These are phyloP conservation scores for Hsuehochloa calcarea DNA, from an alignment of 176 grass and related monocot genomes.

Conservation along the genomic window DNA sequence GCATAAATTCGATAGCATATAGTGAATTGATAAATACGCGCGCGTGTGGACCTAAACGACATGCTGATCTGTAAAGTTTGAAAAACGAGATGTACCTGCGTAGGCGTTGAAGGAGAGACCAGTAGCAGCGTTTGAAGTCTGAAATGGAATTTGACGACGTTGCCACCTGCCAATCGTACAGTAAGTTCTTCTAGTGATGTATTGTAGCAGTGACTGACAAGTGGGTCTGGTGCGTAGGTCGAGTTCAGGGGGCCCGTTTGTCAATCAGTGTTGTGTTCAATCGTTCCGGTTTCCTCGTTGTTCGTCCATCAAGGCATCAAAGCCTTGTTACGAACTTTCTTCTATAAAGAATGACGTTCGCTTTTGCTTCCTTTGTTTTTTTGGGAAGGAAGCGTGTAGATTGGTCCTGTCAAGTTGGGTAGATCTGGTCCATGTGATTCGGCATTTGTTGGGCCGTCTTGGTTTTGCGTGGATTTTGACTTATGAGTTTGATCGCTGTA, in stretches of 20 bases:
- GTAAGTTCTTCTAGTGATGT: not conserved
- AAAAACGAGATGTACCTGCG: constrained; percentile 15
- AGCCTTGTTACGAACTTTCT: not conserved
- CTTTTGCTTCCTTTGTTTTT: not conserved
- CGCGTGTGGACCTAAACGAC: constrained; percentile 3
- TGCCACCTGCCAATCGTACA: not conserved
- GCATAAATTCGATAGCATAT: too few species aligned
- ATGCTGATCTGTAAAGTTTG: constrained; percentile 40
- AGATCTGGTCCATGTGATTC: not conserved
- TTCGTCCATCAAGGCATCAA: not conserved
- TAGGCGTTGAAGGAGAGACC: constrained; percentile 5
- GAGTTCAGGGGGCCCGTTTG: not conserved
- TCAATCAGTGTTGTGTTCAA: not conserved
- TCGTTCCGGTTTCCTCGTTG: not conserved
- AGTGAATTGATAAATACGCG: not conserved
- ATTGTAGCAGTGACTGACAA: not conserved
- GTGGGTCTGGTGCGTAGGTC: not conserved
- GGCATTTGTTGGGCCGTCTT: not conserved
- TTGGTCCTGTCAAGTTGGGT: not conserved
- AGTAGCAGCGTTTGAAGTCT: not conserved
- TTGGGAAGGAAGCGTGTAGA: not conserved
- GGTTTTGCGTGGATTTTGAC: not conserved
- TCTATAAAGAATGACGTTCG: not conserved
- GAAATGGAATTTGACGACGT: not conserved
- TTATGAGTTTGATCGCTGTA: not conserved